phyloP scores from a whole-genome alignment of 2,329 filamentous ascomycete species.

The Aspergillus ochraceoroseus region DNA sequence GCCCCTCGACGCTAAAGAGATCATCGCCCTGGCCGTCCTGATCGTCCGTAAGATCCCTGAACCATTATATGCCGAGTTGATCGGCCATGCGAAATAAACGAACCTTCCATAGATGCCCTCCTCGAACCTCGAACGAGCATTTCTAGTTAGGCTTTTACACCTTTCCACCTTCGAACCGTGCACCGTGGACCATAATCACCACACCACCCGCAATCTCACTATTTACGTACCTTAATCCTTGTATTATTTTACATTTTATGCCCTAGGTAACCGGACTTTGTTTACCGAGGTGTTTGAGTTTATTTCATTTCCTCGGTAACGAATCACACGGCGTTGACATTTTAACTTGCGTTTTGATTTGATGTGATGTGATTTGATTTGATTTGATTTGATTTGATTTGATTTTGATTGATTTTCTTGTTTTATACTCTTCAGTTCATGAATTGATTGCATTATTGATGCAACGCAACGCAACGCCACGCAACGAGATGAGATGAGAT shows the following conservation, averaged over 20 bases:
- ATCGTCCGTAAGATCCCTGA: conserved; percentile 87
- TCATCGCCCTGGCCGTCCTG: conserved; percentile 78
- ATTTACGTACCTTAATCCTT: conserved; percentile 1
- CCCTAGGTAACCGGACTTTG: too few relatives aligned
- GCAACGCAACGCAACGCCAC: too few relatives aligned
- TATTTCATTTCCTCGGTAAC: background rate
- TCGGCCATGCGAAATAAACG: conserved; percentile 65
- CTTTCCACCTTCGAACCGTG: too few relatives aligned
- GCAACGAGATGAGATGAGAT: conserved; percentile 13
- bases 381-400: background rate
- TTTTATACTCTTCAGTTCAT: background rate
- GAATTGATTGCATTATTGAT: conserved; percentile 2
- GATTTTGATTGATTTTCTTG: conserved; percentile 3
- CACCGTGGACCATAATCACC: too few relatives aligned
- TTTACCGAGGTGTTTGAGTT: background rate
- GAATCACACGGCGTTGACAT: too few relatives aligned
- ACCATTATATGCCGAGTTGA: conserved; percentile 84
- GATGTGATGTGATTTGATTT: background rate
- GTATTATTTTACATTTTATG: background rate
- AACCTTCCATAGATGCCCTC: too few relatives aligned
- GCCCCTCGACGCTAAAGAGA: conserved; percentile 72
- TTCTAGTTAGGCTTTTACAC: too few relatives aligned
- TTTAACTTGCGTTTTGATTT: too few relatives aligned
- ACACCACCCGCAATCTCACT: background rate
- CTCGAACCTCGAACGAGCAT: too few relatives aligned